phyloP scores from a whole-genome alignment of 2,329 filamentous ascomycete genomes.

The Cladosporium sp. region DNA sequence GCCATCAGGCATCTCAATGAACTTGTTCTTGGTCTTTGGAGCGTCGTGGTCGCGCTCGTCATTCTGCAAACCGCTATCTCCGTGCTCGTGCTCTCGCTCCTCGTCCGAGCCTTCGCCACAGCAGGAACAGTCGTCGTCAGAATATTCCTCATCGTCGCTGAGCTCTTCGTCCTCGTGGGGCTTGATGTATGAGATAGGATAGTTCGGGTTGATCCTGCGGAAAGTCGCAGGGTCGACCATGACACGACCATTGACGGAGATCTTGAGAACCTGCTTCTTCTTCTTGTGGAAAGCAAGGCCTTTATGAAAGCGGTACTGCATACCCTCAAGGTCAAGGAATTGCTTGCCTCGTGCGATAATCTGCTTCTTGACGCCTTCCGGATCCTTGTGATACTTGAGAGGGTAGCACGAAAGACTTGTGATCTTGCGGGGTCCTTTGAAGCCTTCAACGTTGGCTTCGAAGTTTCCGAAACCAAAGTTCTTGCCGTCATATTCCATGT shows the following conservation, averaged over 20 bases:
- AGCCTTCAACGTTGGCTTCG: slow-evolving; percentile 64
- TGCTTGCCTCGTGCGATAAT: slow-evolving; percentile 79
- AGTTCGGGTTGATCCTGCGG: slow-evolving; percentile 81
- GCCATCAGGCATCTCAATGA: slow-evolving; percentile 45
- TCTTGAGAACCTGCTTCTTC: slow-evolving; percentile 71
- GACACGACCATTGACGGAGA: slow-evolving; percentile 80
- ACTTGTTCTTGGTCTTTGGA: slow-evolving; percentile 34
- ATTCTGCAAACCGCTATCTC: slow-evolving; percentile 36
- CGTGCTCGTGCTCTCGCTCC: not conserved
- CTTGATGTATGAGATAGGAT: slow-evolving; percentile 69
- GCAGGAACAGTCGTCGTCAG: slow-evolving; percentile 37
- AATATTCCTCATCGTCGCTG: slow-evolving; percentile 47
- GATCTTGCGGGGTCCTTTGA: slow-evolving; percentile 80
- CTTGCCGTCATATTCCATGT: slow-evolving; percentile 86
- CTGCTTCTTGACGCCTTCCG: slow-evolving; percentile 58
- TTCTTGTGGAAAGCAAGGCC: slow-evolving; percentile 83
- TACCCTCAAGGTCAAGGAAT: slow-evolving; percentile 75
- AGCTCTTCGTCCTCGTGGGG: slow-evolving; percentile 60
- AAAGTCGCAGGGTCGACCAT: slow-evolving; percentile 86
- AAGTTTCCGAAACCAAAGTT: slow-evolving; percentile 72
- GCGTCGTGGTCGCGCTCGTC: slow-evolving; percentile 39
- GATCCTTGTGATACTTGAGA: slow-evolving; percentile 72
- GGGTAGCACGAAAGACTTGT: slow-evolving; percentile 73
- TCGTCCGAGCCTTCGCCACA: slow-evolving; percentile 29
- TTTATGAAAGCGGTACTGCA: slow-evolving; percentile 77